Base-by-base conservation (phyloP, 1,284 basidiomycete species). In the Rhodotorula sp. region DNA sequence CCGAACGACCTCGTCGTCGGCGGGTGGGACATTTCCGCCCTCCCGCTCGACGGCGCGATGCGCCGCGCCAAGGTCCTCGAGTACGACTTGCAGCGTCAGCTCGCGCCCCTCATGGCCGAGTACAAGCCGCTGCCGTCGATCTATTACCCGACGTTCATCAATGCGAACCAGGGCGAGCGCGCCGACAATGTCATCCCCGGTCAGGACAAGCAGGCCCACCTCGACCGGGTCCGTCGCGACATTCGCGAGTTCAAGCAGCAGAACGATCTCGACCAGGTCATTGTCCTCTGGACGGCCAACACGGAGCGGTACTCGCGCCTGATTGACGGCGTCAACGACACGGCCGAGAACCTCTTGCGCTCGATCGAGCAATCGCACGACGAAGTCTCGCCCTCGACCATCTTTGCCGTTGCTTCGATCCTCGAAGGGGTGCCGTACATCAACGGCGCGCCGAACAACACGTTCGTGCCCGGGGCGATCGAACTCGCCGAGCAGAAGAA, bases 301-400 rank as follows among this genome's bases (percentile, higher is more conserved):
- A 99, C 95, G 52, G 95, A 99, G 86, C 90, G 95, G 73, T 99
- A 95, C 87, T 90, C 91, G 79, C 92, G 94, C 77, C 89, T 99
- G 82, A 88, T 98, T 80, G 86, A 91, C 21, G 95, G 95, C 63
- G 88, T 98, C 77, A 98, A 99, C 83, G 95, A 99, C 83, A 95
- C 94, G 21, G 91, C 93, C 21, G 90, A 92, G 78, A 90, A 91
- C 81, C 83, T 99, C 64, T 88, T 99, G 77, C 84, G 85, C 62
- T 84, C 93, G 12, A 92, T 99, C 85, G 87, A 91, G 82, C 75
- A 82, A 34, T 93, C 91, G 55, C 95, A 98, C 84, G 85, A 87
- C 23, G 95, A 99, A 82, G 90, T 98, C 26, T 93, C 95, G 19
- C 95, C 97, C 10, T 97, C 93, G 68, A 95, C 94, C 69, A 82